A percentile compares a stretch with the other conserved stretches of the same genome.
phyloP scores from a whole-genome alignment of 2,329 filamentous ascomycete genomes.

The Emmonsiellopsis sp. region DNA sequence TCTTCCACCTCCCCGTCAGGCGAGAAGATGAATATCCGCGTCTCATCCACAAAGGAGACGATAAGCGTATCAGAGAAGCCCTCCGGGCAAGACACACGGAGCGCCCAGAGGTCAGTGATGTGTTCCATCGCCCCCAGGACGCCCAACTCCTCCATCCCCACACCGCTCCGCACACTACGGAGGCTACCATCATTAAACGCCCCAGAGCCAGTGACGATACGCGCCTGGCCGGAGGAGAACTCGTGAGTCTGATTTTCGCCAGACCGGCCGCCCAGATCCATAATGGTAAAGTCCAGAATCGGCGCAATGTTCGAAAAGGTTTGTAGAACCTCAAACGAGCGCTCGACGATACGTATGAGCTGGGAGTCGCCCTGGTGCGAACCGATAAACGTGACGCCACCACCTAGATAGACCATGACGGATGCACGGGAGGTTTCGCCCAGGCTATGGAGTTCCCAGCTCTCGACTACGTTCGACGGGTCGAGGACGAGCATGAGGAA shows the following conservation, averaged over 20 bases:
- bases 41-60: conserved; percentile 74
- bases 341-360: conserved; percentile 55
- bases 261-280: conserved; percentile 86
- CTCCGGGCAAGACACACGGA: conserved; percentile 44
- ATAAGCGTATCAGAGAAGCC: conserved; percentile 56
- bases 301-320: conserved; percentile 78
- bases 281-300: conserved; percentile 85
- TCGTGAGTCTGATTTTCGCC: conserved; percentile 73
- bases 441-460: conserved; percentile 61
- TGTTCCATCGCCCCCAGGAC: conserved; percentile 69
- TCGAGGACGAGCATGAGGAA: conserved; percentile 68
- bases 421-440: conserved; percentile 65
- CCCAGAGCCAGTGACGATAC: conserved; percentile 86
- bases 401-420: conserved; percentile 62
- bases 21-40: conserved; percentile 71
- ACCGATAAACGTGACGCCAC: conserved; percentile 67
- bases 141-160: conserved; percentile 81
- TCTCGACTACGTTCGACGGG: conserved; percentile 55
- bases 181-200: conserved; percentile 82
- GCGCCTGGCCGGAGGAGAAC: conserved; percentile 89
- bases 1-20: conserved; percentile 74
- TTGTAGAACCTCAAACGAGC: conserved; percentile 60
- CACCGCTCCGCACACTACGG: conserved; percentile 83
- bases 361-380: conserved; percentile 92
- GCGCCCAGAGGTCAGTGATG: conserved; percentile 62